These are phyloP conservation scores for Ophiostoma himal-ulmi DNA, from an alignment of 2,329 filamentous ascomycete species.

Conservation along the genomic window DNA sequence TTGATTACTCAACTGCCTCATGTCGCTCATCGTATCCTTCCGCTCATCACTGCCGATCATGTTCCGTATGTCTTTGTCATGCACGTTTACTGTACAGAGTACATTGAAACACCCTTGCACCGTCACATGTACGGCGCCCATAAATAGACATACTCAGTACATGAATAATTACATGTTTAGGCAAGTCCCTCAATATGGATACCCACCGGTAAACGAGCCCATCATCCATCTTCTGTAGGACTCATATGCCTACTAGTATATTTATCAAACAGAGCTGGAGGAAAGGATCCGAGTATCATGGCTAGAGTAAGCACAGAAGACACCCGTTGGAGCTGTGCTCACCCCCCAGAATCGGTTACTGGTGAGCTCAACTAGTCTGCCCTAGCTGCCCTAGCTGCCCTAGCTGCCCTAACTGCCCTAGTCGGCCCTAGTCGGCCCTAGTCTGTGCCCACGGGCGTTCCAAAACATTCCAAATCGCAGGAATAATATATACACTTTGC, in stretches of 20 bases:
- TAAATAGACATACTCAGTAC: too few species aligned
- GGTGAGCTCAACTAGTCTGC: too few species aligned
- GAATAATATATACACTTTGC: background rate
- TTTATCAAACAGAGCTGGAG: background rate
- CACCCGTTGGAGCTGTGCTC: too few species aligned
- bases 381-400: too few species aligned
- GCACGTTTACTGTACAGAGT: background rate
- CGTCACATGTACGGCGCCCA: too few species aligned
- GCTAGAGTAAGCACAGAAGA: too few species aligned
- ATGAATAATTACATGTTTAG: background rate
- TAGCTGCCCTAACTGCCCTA: too few species aligned
- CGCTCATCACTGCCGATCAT: background rate
- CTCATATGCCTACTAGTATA: background rate
- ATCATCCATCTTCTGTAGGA: background rate
- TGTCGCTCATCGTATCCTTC: background rate
- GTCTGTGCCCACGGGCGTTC: background rate
- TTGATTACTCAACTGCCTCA: background rate
- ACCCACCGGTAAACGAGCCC: constrained; percentile 1
- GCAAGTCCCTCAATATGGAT: background rate
- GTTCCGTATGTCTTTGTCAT: background rate
- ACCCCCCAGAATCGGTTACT: too few species aligned
- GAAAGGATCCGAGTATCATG: background rate
- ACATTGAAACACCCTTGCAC: background rate
- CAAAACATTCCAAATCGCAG: constrained; percentile 9
- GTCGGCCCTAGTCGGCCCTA: too few species aligned